Base-by-base conservation (phyloP, 108 stramenopile genomes). In the Conticribra weissflogii region DNA sequence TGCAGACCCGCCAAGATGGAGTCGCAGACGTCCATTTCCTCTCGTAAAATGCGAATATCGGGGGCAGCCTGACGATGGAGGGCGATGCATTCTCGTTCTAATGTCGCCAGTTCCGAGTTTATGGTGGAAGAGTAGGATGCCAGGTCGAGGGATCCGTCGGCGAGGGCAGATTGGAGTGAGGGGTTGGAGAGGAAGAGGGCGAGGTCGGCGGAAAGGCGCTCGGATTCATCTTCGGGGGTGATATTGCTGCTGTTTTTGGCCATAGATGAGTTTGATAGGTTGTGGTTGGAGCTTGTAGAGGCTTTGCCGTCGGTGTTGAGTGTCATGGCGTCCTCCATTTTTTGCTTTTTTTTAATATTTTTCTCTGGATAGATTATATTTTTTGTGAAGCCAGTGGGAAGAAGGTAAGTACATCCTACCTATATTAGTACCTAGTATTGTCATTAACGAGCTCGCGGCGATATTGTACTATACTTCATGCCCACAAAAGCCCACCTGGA, bases 21-120 rank as follows among this genome's bases (percentile, higher is more conserved):
- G 70, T 99, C 98, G 66, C 98, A 98, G 19, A 81, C 90, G 33
- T 94, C 88, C 66, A 99, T 81, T 77, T 98, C 95, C 19, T 68
- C 68, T 61, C 88, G 81, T 54, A 96, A 72, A 2, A 72, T 54
- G 21, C 68, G 74, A 49, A 96, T 85, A 51, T 88, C 84, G 2
- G 76, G 59, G 22, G 84, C 77, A 53, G 95, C 89, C 56, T 63
- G 58, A 14, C 88, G 77, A 63, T 94, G 91, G 34, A 86, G 72
- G 8, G 74, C 79, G 24, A 94, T 90, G 68, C 93, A 94, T 70
- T 90, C 81, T 19, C 72, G 56, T 68, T 94, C 93, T 32, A 94
- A 58, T 24, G 85, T 80, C 33, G 62, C 45, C 47, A 94, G 59
- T 70, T 94, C 93, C n/a, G 84, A 79, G 67, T 90, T 88, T 9